Percentiles rank a stretch among this genome's conserved stretches.
Conservation (phyloP, 2,329 filamentous ascomycete species). For the Claviceps sp. region DNA sequence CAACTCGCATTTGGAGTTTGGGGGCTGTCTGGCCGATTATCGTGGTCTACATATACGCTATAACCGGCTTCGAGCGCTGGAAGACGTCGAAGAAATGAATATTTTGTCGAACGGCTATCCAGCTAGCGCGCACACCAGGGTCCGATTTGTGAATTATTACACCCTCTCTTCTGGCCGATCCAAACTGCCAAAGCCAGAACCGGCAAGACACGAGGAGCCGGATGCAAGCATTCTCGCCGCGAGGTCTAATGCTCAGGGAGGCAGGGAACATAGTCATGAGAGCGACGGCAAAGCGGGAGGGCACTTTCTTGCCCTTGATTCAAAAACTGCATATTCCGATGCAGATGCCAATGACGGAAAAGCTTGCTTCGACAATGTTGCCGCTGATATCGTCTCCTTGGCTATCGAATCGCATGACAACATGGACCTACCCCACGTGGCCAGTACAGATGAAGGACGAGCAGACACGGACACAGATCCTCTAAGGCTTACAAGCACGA, state of each 20-base stretch:
- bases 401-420: background rate
- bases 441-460: background rate
- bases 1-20: constrained; percentile 72
- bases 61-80: constrained; percentile 52
- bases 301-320: too few species aligned
- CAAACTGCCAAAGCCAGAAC: constrained; percentile 26
- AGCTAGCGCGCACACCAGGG: constrained; percentile 28
- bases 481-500: background rate
- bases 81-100: constrained; percentile 50
- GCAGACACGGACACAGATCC: background rate
- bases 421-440: background rate
- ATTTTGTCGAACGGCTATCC: constrained; percentile 10
- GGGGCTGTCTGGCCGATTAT: constrained; percentile 67
- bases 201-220: background rate
- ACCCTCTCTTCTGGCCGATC: constrained; percentile 66
- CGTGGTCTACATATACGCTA: constrained; percentile 58
- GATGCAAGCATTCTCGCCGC: too few species aligned
- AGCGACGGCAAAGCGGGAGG: background rate
- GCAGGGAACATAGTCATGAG: background rate
- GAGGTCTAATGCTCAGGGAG: background rate
- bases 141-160: constrained; percentile 83
- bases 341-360: background rate
- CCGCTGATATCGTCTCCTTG: background rate
- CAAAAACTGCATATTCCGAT: background rate
- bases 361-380: background rate